Base-by-base conservation (phyloP, 371 early-diverging fungal species). In the Haplosporangium sp. region DNA sequence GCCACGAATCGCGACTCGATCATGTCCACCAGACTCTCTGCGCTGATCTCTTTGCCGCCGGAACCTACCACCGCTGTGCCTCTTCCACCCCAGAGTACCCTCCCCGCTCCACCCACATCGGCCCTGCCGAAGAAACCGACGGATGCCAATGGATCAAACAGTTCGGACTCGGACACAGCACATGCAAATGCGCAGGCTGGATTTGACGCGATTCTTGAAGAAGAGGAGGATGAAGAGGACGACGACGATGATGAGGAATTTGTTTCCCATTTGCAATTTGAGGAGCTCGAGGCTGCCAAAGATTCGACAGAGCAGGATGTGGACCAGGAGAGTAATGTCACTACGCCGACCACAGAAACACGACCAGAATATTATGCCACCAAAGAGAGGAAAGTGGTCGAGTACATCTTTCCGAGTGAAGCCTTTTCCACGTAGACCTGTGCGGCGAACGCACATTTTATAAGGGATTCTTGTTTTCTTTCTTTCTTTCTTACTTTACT, bases 331-430 rank as follows among this genome's bases (percentile, higher is more conserved):
- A 70, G 64, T 14, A 59, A 37, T 37, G 58, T 38, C 23, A 59
- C 59, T 1, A 64, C 74, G 3, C 59, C 68, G 0, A 67, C 64
- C 37, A 65, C 75, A 5, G 60, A 45, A 5, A 56, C 62, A 12
- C 59, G 67, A 7, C 77, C 72, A n/a, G 77, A 70, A 57, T 77
- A 77, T 36, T 77, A 77, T 71, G 71, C 77, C 16, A 67, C 77
- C 43, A 77, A 71, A 41, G 71, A 71, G 55, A 60, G 71, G 20
- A 62, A 62, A n/a, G 67, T 76, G 45, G 76, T 76, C 23, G 76
- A 76, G 60, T 76, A 76, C 76, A 76, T 76, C 53, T 76, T 76
- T 36, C 76, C 76, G 9, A 70, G 71, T 37, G 76, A 76, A 57
- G 37, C 74, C 20, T 68, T 74, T 43, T 40, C 60, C n/a, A 20